Percentiles rank a stretch among this genome's conserved stretches.
These are phyloP conservation scores for Phytophthora europaea DNA, from an alignment of 352 stramenopile species.

Conservation along the genomic window DNA sequence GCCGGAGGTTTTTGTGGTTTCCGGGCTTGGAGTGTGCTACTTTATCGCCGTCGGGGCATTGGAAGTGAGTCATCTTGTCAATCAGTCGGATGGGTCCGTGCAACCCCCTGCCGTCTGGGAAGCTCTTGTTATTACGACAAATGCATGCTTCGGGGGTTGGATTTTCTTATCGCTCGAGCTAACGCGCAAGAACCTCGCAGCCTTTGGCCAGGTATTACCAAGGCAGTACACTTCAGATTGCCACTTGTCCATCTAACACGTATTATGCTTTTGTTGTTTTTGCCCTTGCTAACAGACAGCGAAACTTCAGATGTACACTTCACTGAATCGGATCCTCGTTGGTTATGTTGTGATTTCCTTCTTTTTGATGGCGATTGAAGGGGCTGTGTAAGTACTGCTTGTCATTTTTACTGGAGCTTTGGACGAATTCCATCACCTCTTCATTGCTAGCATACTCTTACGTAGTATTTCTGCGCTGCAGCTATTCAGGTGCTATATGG, in stretches of 20 bases:
- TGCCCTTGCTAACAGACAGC: conserved; percentile 45
- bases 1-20: conserved; percentile 80
- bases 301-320: conserved; percentile 84
- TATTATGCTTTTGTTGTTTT: background rate
- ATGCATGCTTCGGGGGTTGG: conserved; percentile 86
- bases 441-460: background rate
- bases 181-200: conserved; percentile 82
- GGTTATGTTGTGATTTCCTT: conserved; percentile 79
- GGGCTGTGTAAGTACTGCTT: conserved; percentile 69
- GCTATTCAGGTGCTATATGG: conserved; percentile 73
- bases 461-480: conserved; percentile 25
- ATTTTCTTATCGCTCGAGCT: conserved; percentile 86
- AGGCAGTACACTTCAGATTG: background rate
- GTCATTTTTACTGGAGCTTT: background rate
- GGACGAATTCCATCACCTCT: background rate
- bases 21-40: conserved; percentile 83
- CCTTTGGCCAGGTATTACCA: conserved; percentile 74
- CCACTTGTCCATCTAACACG: background rate
- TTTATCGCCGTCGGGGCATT: conserved; percentile 81
- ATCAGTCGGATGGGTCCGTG: conserved; percentile 76
- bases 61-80: conserved; percentile 84
- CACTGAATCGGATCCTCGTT: conserved; percentile 63
- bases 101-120: conserved; percentile 81
- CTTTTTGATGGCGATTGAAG: conserved; percentile 79
- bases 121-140: conserved; percentile 79